Conservation (phyloP, 177 flowering plant species). For the Vitis hybrid region DNA sequence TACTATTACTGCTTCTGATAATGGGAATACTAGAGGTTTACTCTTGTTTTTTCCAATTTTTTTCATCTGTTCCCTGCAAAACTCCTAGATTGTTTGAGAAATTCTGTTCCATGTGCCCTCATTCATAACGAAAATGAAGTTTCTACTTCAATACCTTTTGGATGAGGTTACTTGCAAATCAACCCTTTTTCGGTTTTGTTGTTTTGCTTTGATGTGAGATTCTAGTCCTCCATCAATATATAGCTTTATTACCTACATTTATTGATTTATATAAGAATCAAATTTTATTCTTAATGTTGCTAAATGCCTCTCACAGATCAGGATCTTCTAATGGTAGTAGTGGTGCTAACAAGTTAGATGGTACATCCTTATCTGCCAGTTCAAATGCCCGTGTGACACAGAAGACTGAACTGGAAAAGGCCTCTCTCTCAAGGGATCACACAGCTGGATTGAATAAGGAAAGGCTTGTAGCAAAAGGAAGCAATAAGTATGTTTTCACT, state of each 20-base stretch:
- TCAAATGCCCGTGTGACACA: constrained; percentile 33
- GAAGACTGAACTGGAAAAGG: constrained; percentile 59
- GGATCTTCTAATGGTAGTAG: constrained; percentile 44
- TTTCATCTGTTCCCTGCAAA: no score
- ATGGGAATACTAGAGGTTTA: no score
- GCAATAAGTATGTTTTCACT: constrained; percentile 45
- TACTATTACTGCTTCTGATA: no score
- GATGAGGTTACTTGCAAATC: background rate
- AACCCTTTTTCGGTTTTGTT: no score
- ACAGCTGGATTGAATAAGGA: constrained; percentile 53
- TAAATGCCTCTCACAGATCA: constrained; percentile 40
- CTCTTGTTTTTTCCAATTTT: no score
- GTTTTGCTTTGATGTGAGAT: no score
- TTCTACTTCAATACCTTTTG: background rate
- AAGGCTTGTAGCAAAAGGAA: constrained; percentile 46
- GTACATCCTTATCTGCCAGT: constrained; percentile 34
- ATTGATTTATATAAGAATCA: background rate
- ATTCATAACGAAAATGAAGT: no score
- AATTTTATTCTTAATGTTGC: constrained; percentile 2
- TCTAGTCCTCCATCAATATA: no score
- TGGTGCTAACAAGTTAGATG: constrained; percentile 53
- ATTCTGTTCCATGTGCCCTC: no score
- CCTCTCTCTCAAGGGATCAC: constrained; percentile 43
- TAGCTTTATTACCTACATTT: no score
- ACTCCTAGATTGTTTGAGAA: no score